Base-by-base conservation (phyloP, 1,284 basidiomycete species). In the Phaffia rhodozyma region DNA sequence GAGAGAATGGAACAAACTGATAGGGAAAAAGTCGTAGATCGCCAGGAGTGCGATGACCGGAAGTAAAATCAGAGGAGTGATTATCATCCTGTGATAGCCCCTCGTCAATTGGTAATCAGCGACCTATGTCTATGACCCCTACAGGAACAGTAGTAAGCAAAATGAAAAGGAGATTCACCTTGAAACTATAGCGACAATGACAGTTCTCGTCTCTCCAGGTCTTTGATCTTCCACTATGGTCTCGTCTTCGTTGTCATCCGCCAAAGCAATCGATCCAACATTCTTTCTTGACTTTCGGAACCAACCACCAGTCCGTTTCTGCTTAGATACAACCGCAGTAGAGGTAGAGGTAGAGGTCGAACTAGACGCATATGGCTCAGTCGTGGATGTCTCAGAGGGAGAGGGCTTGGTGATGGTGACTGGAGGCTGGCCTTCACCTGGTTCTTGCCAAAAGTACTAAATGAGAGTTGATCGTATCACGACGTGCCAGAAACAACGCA, bases 121-220 rank as follows among this genome's bases (percentile, higher is more conserved):
- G 18, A 7, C 11, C 5, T 13, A 16, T 11, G 52, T 53, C 11
- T 16, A 43, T 11, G 5, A 16, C 16, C 2, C 13, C 13, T 11
- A 11, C 2, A 11, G 16, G 5, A 16, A 25, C n/a, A 49, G 25
- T 21, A 62, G 34, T 25, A 56, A 43, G 38, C 20, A 2, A 25
- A 1, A 55, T 34, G 2, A 49, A 34, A 20, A 48, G 4, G 34
- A 18, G 9, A 54, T 70, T 71, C 48, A 76, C 64, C 64, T 58
- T 0, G 86, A 81, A 23, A 83, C 60, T 25, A 94, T 82, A 4
- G 89, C 84, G 20, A 96, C 82, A 32, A 86, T 74, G 23, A 97
- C 85, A 4, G 92, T 91, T 72, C 80, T 82, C 56, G 85, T 85
- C 79, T 93, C 89, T 1, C 89, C 87, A 0, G 80, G 80, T 47